A percentile compares a stretch with the other conserved stretches of the same genome.
These are phyloP conservation scores for Penicillium ucsense DNA, from an alignment of 495 filamentous ascomycete species.

Conservation along the genomic window DNA sequence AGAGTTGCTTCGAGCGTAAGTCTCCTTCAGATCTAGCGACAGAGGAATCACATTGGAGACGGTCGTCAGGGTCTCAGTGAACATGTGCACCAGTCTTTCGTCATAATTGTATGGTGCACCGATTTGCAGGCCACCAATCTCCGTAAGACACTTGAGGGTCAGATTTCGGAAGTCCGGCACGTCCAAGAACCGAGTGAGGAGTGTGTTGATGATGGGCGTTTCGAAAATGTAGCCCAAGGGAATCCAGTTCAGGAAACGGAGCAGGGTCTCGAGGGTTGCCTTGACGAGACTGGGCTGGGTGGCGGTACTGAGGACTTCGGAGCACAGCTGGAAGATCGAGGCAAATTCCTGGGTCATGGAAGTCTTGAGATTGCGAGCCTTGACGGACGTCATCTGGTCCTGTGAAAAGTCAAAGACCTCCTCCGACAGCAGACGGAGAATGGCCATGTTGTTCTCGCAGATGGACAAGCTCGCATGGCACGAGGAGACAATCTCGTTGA, in stretches of 20 bases:
- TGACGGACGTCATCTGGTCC: constrained; percentile 94
- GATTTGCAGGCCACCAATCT: constrained; percentile 84
- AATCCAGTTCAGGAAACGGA: constrained; percentile 98
- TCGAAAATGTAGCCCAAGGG: constrained; percentile 98
- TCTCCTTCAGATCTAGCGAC: constrained; percentile 75
- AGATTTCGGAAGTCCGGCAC: constrained; percentile 91
- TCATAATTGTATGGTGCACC: constrained; percentile 75
- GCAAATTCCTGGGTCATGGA: constrained; percentile 98
- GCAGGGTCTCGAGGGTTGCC: constrained; percentile 85
- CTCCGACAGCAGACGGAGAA: constrained; percentile 88
- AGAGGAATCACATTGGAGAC: constrained; percentile 88
- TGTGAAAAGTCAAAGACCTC: constrained; percentile 98
- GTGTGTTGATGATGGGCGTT: constrained; percentile 88
- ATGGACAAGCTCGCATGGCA: constrained; percentile 90
- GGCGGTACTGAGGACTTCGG: constrained; percentile 81
- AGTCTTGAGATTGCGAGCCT: constrained; percentile 90
- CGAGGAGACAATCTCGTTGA: constrained; percentile 97
- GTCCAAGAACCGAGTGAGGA: constrained; percentile 82
- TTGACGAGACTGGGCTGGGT: constrained; percentile 83
- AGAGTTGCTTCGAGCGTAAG: constrained; percentile 82
- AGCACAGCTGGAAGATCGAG: constrained; percentile 92
- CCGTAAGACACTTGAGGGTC: constrained; percentile 91
- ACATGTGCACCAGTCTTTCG: constrained; percentile 92
- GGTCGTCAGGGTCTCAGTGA: constrained; percentile 83
- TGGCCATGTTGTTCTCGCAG: constrained; percentile 99